phyloP scores from a whole-genome alignment of 192 early-diverging fungal genomes.

The Spizellomyces sp. region DNA sequence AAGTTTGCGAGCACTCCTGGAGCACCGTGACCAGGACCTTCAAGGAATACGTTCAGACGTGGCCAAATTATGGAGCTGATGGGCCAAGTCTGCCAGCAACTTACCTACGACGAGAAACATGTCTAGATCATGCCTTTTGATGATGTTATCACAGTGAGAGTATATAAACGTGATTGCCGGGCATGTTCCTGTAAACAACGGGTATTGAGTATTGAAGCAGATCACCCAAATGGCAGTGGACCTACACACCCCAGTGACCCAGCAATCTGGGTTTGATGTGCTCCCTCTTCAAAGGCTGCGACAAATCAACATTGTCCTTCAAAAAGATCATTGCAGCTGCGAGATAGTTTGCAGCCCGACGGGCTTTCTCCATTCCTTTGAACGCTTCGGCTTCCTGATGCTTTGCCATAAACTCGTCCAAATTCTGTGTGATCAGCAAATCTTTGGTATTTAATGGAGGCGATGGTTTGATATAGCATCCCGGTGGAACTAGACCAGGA shows the following conservation, averaged over 20 bases:
- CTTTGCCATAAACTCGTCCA: conserved; percentile 5
- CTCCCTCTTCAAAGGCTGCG: conserved; percentile 22
- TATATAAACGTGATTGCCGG: conserved; percentile 48
- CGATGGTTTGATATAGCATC: neutral
- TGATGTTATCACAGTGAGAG: conserved; percentile 45
- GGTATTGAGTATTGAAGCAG: conserved; percentile 7
- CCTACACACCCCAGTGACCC: conserved; percentile 43
- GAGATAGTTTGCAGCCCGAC: conserved; percentile 42
- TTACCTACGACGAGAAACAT: conserved; percentile 43
- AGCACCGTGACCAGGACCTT: conserved; percentile 50
- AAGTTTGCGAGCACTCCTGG: conserved; percentile 47
- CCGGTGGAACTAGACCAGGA: conserved; percentile 22
- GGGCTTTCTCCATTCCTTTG: conserved; percentile 5
- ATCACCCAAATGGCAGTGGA: neutral
- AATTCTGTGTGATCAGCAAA: conserved; percentile 13
- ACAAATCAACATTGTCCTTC: conserved; percentile 35
- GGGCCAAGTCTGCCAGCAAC: neutral
- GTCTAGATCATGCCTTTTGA: conserved; percentile 38
- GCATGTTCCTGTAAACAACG: conserved; percentile 34
- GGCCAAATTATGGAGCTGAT: no score
- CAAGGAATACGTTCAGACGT: neutral
- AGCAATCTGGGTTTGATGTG: conserved; percentile 47
- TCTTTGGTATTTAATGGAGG: conserved; percentile 18
- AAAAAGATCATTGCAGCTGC: conserved; percentile 52
- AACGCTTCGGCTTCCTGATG: conserved; percentile 14